A percentile compares a stretch with the other conserved stretches of the same genome.
Conservation (phyloP, 768 basidiomycete species). For the Boletus rex-veris region DNA sequence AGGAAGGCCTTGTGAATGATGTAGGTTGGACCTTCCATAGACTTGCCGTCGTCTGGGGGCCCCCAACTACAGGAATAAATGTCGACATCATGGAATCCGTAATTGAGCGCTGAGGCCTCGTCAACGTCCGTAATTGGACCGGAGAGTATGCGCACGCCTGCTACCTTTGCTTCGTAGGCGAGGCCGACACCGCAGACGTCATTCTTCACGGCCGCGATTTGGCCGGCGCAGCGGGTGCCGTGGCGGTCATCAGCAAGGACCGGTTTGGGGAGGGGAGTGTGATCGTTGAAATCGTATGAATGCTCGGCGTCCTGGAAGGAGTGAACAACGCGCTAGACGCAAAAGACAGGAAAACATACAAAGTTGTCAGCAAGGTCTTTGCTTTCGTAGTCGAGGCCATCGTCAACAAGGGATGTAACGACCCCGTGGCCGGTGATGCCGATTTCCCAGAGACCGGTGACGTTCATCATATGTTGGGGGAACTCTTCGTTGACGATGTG, state of each 20-base stretch:
- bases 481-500: conserved; percentile 87
- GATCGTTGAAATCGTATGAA: conserved; percentile 97
- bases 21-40: conserved; percentile 92
- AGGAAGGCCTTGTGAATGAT: conserved; percentile 92
- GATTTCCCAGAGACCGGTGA: conserved; percentile 88
- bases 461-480: conserved; percentile 86
- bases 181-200: conserved; percentile 93
- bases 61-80: conserved; percentile 96
- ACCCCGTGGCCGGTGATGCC: conserved; percentile 87
- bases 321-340: background rate
- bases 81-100: conserved; percentile 89
- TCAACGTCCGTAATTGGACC: conserved; percentile 94
- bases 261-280: conserved; percentile 82
- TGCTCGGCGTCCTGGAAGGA: conserved; percentile 69
- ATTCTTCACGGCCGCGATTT: conserved; percentile 91
- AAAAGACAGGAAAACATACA: conserved; percentile 47
- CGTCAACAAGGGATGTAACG: conserved; percentile 87
- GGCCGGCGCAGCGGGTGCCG: conserved; percentile 96
- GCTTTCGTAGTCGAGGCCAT: conserved; percentile 88
- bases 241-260: conserved; percentile 90
- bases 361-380: conserved; percentile 89
- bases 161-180: conserved; percentile 86
- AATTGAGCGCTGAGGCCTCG: conserved; percentile 93
- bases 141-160: conserved; percentile 93
- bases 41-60: conserved; percentile 88